Conservation (phyloP, 1,284 basidiomycete species). For the Nidula niveotomentosa region DNA sequence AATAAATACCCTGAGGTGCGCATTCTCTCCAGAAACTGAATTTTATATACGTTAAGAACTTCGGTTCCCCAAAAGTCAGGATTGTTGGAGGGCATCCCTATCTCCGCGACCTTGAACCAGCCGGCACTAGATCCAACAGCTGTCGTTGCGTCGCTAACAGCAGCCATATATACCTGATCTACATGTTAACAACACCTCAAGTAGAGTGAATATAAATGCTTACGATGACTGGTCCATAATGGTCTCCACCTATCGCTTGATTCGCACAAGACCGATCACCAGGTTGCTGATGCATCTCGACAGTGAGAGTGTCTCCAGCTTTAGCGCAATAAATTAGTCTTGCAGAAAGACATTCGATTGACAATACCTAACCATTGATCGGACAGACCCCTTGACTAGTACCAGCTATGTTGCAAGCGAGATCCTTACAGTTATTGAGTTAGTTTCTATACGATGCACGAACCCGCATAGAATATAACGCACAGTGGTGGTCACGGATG, state of each 20-base stretch:
- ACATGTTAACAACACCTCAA: neutral
- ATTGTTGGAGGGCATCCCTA: constrained; percentile 44
- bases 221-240: neutral
- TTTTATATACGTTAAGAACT: neutral
- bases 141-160: constrained; percentile 33
- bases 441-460: neutral
- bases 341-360: neutral
- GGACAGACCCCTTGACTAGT: neutral
- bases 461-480: constrained; percentile 6
- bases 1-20: neutral
- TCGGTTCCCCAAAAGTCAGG: constrained; percentile 44
- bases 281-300: neutral
- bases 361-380: neutral
- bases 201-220: neutral
- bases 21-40: neutral
- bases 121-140: constrained; percentile 38
- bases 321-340: neutral
- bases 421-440: neutral
- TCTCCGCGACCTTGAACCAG: constrained; percentile 56
- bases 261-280: neutral
- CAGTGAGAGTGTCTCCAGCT: neutral
- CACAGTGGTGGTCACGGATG: constrained; percentile 34
- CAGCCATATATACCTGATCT: neutral
- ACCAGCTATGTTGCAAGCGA: neutral
- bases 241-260: neutral